phyloP scores from a whole-genome alignment of 2,329 filamentous ascomycete species.

The Chaetomium strumarium region DNA sequence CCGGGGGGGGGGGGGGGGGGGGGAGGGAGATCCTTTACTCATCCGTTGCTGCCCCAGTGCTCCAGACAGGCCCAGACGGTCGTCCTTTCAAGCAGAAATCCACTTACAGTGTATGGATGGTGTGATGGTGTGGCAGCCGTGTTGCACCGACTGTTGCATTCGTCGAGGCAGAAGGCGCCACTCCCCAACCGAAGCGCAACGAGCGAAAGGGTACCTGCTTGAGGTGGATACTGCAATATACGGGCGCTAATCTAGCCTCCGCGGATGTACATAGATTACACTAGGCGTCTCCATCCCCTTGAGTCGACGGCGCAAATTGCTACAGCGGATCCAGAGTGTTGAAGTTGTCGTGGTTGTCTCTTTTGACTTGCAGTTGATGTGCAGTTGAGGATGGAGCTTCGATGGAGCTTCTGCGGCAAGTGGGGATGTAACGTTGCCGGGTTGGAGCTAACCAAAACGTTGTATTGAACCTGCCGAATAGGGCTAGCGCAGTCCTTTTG shows the following conservation, averaged over 20 bases:
- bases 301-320: neutral
- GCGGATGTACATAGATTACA: neutral
- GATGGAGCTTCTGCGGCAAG: neutral
- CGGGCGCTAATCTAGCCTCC: neutral
- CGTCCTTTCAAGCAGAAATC: neutral
- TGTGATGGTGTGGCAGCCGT: neutral
- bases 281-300: neutral
- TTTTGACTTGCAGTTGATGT: neutral
- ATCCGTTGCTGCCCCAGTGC: neutral
- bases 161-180: neutral
- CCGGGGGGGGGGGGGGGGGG: too few relatives aligned
- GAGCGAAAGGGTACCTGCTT: neutral
- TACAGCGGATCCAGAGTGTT: neutral
- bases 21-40: neutral
- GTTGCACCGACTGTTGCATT: slow-evolving; percentile 2
- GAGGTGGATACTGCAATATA: neutral
- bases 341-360: too few relatives aligned
- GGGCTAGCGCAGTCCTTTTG: slow-evolving; percentile 3
- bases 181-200: too few relatives aligned
- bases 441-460: slow-evolving; percentile 12
- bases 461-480: slow-evolving; percentile 13
- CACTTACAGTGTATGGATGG: neutral
- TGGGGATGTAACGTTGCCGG: slow-evolving; percentile 24
- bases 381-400: neutral
- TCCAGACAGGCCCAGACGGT: neutral